A percentile compares a stretch with the other conserved stretches of the same genome.
Evolutionary conservation across 169 alveolate species (phyloP).

Genomic region (Plasmodium cynomolgi): DNA sequence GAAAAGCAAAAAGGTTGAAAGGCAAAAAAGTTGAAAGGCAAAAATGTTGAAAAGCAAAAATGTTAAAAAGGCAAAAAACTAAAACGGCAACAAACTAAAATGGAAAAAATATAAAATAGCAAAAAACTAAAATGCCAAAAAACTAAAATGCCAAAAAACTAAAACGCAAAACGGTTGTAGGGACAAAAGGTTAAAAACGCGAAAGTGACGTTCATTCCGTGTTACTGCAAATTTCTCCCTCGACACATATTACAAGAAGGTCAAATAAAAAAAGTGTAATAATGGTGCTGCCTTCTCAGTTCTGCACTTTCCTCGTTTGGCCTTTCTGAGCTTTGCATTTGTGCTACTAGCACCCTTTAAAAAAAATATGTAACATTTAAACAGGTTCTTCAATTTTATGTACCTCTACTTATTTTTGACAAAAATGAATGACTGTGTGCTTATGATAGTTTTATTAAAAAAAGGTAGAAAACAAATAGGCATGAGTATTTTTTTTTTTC

Average conservation of each 20-base stretch:
- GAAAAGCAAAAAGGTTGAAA: conserved; percentile 3
- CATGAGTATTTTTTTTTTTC: not conserved
- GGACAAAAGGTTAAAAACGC: not conserved
- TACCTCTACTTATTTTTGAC: not conserved
- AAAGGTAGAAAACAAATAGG: not conserved
- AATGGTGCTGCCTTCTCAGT: not conserved
- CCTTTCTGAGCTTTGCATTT: not conserved
- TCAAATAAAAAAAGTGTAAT: not conserved
- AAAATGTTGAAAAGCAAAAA: not conserved
- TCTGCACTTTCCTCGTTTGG: not conserved
- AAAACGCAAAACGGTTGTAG: not conserved
- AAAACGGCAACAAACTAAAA: not conserved
- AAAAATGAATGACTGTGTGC: not conserved
- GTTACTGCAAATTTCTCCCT: not conserved
- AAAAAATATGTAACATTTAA: not conserved
- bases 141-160: not conserved
- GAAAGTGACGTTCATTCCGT: not conserved
- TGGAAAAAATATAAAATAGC: not conserved
- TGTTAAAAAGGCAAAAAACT: not conserved
- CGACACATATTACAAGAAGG: not conserved
- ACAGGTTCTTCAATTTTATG: not conserved
- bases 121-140: not conserved
- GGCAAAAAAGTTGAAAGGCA: not conserved
- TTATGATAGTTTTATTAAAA: not conserved
- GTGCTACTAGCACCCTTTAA: not conserved